Conservation (phyloP, 176 grass and related monocot genomes). For the Alopecurus myosuroides region DNA sequence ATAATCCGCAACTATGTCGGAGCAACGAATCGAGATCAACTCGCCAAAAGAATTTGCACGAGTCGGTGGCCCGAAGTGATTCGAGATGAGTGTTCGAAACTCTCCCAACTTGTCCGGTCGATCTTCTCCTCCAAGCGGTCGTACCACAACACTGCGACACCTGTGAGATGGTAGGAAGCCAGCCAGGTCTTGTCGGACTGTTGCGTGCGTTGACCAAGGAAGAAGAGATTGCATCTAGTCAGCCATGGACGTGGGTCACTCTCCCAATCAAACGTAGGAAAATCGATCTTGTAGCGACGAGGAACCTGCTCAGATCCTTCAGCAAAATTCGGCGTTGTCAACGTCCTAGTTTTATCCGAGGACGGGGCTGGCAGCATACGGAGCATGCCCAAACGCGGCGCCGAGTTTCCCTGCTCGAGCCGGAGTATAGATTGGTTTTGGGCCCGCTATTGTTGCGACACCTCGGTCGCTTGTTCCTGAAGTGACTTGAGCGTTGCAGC, state of each 20-base stretch:
- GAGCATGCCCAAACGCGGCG: background rate
- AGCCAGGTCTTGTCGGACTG: no score
- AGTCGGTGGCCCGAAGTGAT: no score
- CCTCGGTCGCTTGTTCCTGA: background rate
- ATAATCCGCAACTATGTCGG: no score
- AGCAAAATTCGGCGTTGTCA: background rate
- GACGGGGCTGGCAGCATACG: background rate
- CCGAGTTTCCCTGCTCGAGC: background rate
- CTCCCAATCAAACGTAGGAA: background rate
- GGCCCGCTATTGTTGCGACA: background rate
- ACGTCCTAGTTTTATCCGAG: background rate
- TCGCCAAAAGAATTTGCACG: no score
- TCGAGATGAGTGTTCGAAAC: no score
- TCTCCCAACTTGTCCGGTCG: no score
- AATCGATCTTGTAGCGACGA: background rate
- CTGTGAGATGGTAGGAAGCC: no score
- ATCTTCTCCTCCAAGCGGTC: no score
- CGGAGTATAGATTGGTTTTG: background rate
- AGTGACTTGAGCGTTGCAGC: background rate
- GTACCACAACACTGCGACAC: no score
- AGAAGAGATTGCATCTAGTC: no score
- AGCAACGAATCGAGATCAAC: no score
- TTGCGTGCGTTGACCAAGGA: no score
- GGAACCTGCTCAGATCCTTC: background rate
- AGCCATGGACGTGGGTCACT: background rate